phyloP scores from a whole-genome alignment of 2,329 filamentous ascomycete genomes.

The Monosporascus sp. region DNA sequence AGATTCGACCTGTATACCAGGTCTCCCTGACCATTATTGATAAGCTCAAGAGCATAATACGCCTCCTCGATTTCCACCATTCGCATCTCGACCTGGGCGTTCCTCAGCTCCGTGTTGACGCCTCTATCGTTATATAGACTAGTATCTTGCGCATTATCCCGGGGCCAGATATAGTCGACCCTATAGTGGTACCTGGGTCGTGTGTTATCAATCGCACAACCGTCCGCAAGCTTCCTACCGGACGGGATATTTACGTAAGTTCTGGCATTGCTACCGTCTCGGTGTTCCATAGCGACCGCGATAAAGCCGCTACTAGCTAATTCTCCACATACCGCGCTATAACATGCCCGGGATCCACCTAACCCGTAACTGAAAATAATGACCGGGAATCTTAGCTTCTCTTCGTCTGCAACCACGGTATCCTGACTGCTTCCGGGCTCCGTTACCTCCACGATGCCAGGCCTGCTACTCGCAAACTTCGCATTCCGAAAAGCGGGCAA shows the following conservation, averaged over 20 bases:
- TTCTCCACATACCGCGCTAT: constrained; percentile 59
- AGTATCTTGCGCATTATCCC: constrained; percentile 46
- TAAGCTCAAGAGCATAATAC: constrained; percentile 49
- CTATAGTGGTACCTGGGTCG: constrained; percentile 38
- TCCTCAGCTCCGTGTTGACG: constrained; percentile 54
- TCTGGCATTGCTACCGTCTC: constrained; percentile 59
- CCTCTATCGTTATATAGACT: constrained; percentile 53
- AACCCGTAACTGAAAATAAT: constrained; percentile 64
- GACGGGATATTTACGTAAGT: constrained; percentile 54
- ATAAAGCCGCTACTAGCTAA: constrained; percentile 63
- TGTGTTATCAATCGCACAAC: constrained; percentile 27
- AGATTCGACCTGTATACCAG: constrained; percentile 48
- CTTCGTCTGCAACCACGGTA: constrained; percentile 6
- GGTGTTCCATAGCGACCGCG: constrained; percentile 60
- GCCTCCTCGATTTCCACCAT: constrained; percentile 62
- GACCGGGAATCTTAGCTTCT: constrained; percentile 50
- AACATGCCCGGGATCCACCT: constrained; percentile 58
- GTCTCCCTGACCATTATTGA: constrained; percentile 50
- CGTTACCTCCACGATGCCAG: constrained; percentile 28
- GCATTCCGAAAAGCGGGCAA: constrained; percentile 60
- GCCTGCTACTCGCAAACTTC: constrained; percentile 50
- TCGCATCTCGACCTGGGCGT: constrained; percentile 58
- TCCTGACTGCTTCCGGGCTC: constrained; percentile 15
- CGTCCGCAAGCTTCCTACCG: constrained; percentile 29
- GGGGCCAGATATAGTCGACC: constrained; percentile 61